phyloP scores from a whole-genome alignment of 176 grass and related monocot genomes.

The Avena insularis region DNA sequence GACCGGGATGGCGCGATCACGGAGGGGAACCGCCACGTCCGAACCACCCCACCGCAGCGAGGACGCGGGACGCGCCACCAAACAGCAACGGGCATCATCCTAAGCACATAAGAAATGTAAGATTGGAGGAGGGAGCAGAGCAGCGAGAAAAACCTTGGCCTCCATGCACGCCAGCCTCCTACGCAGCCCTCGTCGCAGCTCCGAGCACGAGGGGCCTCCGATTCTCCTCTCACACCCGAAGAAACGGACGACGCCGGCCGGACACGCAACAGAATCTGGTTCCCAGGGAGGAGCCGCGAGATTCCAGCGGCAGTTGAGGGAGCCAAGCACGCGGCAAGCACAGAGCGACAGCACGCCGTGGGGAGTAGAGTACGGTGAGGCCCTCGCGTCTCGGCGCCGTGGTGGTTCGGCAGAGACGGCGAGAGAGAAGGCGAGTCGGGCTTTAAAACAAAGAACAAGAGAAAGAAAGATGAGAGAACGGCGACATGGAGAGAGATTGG shows the following conservation, averaged over 20 bases:
- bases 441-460: slow-evolving; percentile 28
- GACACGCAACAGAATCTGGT: slow-evolving; percentile 13
- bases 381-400: background rate
- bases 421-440: slow-evolving; percentile 15
- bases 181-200: background rate
- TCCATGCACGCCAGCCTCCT: slow-evolving; percentile 6
- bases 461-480: background rate
- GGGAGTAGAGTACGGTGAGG: background rate
- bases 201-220: slow-evolving; percentile 8
- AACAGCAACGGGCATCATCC: background rate
- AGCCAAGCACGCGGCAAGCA: background rate
- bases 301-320: background rate
- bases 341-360: background rate
- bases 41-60: background rate
- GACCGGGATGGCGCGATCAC: slow-evolving; percentile 17
- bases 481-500: slow-evolving; percentile 29
- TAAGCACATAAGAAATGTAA: slow-evolving; percentile 31
- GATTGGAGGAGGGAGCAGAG: slow-evolving; percentile 35
- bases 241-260: background rate
- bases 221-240: slow-evolving; percentile 5
- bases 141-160: slow-evolving; percentile 26
- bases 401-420: slow-evolving; percentile 3
- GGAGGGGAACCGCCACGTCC: slow-evolving; percentile 6
- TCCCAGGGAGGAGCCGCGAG: background rate
- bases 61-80: slow-evolving; percentile 31